phyloP scores from a whole-genome alignment of 2,329 filamentous ascomycete genomes.

The Hymenoscyphus repandus region DNA sequence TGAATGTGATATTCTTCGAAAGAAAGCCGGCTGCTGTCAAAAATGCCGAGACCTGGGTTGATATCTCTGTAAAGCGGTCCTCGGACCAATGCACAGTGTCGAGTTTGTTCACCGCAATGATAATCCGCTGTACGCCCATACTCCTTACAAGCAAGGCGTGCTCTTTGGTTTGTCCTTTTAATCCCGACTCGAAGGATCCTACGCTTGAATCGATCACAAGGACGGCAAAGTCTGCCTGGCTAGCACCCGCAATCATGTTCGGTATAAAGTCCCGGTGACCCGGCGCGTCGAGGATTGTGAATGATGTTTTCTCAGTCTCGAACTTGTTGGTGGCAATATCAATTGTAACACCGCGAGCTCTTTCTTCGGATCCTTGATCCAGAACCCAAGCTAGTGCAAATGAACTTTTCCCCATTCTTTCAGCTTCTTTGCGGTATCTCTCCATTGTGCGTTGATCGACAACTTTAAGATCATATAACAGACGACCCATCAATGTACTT shows the following conservation, averaged over 20 bases:
- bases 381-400: slow-evolving; percentile 97
- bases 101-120: slow-evolving; percentile 94
- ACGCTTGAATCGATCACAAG: slow-evolving; percentile 87
- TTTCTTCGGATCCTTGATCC: slow-evolving; percentile 86
- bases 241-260: slow-evolving; percentile 97
- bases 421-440: slow-evolving; percentile 81
- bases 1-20: slow-evolving; percentile 73
- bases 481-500: slow-evolving; percentile 93
- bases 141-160: slow-evolving; percentile 86
- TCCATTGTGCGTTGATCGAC: slow-evolving; percentile 86
- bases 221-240: slow-evolving; percentile 92
- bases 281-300: slow-evolving; percentile 93
- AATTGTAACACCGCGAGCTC: slow-evolving; percentile 86
- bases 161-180: slow-evolving; percentile 91
- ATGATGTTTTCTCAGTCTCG: slow-evolving; percentile 77
- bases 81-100: slow-evolving; percentile 81
- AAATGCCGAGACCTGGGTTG: slow-evolving; percentile 77
- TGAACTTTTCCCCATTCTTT: slow-evolving; percentile 87
- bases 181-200: slow-evolving; percentile 87
- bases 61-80: slow-evolving; percentile 79
- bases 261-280: slow-evolving; percentile 95
- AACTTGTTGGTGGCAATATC: slow-evolving; percentile 96
- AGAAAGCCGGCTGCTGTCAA: slow-evolving; percentile 78
- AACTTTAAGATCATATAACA: slow-evolving; percentile 82
- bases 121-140: slow-evolving; percentile 80